Conservation (phyloP, 192 early-diverging fungal genomes). For the Blastocladiella britannica region DNA sequence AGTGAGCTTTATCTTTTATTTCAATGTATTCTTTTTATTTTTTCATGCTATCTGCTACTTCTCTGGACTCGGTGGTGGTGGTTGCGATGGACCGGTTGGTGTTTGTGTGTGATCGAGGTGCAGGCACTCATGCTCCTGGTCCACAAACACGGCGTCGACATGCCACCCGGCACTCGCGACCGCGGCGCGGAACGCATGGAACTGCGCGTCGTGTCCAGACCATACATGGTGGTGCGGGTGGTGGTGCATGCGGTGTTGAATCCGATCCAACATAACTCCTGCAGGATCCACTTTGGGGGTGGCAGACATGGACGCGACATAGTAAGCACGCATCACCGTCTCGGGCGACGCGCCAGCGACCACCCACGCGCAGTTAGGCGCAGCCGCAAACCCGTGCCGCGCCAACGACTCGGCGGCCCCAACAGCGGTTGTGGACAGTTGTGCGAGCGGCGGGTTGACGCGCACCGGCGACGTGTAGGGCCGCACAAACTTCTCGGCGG, state of each 20-base stretch:
- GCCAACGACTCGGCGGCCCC: not conserved
- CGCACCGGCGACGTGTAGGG: not conserved
- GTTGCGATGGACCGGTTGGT: too few species aligned
- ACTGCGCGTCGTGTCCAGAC: not conserved
- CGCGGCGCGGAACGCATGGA: not conserved
- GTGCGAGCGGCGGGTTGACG: not conserved
- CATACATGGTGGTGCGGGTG: too few species aligned
- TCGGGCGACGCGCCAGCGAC: not conserved
- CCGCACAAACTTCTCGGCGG: constrained; percentile 1
- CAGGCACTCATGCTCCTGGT: not conserved
- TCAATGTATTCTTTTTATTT: too few species aligned
- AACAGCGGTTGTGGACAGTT: too few species aligned
- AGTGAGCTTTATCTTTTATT: too few species aligned
- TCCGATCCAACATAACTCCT: too few species aligned
- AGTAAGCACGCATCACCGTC: not conserved
- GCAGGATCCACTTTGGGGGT: too few species aligned
- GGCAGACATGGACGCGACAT: not conserved
- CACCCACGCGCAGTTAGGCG: not conserved
- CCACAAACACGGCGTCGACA: not conserved
- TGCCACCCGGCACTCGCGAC: not conserved
- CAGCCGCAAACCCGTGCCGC: not conserved
- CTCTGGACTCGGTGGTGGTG: too few species aligned
- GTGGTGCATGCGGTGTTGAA: too few species aligned
- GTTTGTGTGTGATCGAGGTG: too few species aligned
- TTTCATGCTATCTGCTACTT: too few species aligned